A percentile compares a stretch with the other conserved stretches of the same genome.
Evolutionary conservation across 2,329 filamentous ascomycete species (phyloP).

Genomic region (Scedosporium aurantiacum): DNA sequence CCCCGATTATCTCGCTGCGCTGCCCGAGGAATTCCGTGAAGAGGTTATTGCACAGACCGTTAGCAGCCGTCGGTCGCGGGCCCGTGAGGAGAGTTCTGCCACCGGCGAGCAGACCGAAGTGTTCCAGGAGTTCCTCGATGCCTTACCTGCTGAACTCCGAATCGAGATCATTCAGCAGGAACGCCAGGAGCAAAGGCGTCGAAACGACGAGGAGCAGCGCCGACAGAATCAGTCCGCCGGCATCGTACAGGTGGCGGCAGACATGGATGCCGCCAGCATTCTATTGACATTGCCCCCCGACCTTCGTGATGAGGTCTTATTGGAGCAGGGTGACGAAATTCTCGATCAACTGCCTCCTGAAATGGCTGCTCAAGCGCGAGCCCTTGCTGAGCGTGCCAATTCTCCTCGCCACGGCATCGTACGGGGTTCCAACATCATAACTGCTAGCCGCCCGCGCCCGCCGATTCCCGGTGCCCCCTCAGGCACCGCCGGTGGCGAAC

Average conservation of each 20-base stretch:
- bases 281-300: conserved; percentile 78
- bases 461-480: not conserved
- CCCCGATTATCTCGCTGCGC: conserved; percentile 83
- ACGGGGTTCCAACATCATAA: conserved; percentile 15
- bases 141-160: conserved; percentile 79
- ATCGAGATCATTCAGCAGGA: conserved; percentile 87
- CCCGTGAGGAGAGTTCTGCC: conserved; percentile 52
- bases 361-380: conserved; percentile 75
- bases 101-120: conserved; percentile 73
- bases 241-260: conserved; percentile 31
- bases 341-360: conserved; percentile 76
- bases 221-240: conserved; percentile 46
- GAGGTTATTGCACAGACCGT: conserved; percentile 91
- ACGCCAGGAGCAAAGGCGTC: conserved; percentile 74
- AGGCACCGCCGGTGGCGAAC: conserved; percentile 20
- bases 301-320: conserved; percentile 74
- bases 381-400: conserved; percentile 39
- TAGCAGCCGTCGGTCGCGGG: conserved; percentile 70
- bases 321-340: conserved; percentile 85
- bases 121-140: conserved; percentile 87
- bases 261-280: conserved; percentile 91
- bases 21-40: conserved; percentile 93
- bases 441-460: conserved; percentile 13
- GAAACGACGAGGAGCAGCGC: conserved; percentile 71
- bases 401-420: conserved; percentile 14